These are phyloP conservation scores for Ogataea neopini DNA, from an alignment of 805 yeast genomes.

Conservation along the genomic window DNA sequence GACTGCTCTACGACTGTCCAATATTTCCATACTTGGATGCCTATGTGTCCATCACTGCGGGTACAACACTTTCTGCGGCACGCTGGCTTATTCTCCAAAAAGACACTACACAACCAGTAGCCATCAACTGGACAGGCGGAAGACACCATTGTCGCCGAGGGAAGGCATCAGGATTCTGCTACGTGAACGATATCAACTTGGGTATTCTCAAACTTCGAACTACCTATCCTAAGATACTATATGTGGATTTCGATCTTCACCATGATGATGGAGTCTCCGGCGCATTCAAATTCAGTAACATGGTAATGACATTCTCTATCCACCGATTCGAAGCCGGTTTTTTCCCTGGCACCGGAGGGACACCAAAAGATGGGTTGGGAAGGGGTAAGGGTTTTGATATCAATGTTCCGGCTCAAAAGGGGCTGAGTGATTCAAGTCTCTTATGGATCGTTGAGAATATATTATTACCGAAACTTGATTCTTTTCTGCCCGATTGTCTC, in stretches of 20 bases:
- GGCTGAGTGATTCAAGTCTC: constrained; percentile 51
- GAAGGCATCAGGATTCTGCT: constrained; percentile 70
- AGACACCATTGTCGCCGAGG: constrained; percentile 64
- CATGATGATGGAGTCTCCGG: constrained; percentile 80
- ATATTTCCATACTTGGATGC: constrained; percentile 52
- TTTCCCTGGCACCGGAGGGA: constrained; percentile 69
- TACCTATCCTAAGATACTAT: constrained; percentile 48
- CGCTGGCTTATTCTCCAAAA: constrained; percentile 30
- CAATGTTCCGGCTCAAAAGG: constrained; percentile 59
- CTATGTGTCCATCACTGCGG: constrained; percentile 52
- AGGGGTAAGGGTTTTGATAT: constrained; percentile 40
- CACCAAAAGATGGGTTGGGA: constrained; percentile 40
- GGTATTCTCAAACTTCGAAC: constrained; percentile 53
- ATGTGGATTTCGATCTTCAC: constrained; percentile 73
- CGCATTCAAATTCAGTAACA: constrained; percentile 57
- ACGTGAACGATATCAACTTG: constrained; percentile 66
- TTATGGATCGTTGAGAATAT: constrained; percentile 40
- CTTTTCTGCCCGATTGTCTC: constrained; percentile 49
- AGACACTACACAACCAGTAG: constrained; percentile 35
- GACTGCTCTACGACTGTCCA: constrained; percentile 65
- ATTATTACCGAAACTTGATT: constrained; percentile 42
- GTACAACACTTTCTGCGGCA: constrained; percentile 57
- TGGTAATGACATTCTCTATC: constrained; percentile 60
- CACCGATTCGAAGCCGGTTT: constrained; percentile 69
- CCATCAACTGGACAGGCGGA: constrained; percentile 79